Conservation (phyloP, 306 rosid species). For the Hylodesmum podocarpum region DNA sequence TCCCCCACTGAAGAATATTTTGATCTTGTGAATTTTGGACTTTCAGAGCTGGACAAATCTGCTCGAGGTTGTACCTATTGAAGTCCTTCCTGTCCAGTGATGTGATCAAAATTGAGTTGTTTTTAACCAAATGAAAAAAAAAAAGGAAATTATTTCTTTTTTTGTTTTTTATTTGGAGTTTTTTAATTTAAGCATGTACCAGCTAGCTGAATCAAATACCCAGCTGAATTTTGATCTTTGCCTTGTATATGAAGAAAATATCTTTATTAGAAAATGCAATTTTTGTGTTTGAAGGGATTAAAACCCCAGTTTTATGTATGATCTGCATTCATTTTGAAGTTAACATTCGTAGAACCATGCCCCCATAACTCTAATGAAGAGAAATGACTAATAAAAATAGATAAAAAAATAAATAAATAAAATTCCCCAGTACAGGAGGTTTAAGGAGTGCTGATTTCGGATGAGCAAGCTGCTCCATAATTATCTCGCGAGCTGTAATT, state of each 20-base stretch:
- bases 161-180: not conserved
- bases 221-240: not conserved
- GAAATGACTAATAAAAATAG: not conserved
- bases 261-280: slow-evolving; percentile 12
- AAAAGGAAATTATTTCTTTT: not conserved
- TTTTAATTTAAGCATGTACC: slow-evolving; percentile 5
- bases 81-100: not conserved
- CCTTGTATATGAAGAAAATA: slow-evolving; percentile 2
- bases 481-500: not conserved
- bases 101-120: not conserved
- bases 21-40: not conserved
- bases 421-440: not conserved
- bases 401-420: no score
- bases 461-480: not conserved
- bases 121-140: not conserved
- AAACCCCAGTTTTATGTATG: not conserved
- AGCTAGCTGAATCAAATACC: not conserved
- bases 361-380: not conserved
- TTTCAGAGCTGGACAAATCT: slow-evolving; percentile 10
- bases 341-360: not conserved
- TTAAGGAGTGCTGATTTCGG: not conserved
- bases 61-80: not conserved
- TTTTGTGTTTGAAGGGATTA: not conserved
- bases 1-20: not conserved
- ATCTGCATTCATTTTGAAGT: not conserved